Evolutionary conservation across 371 early-diverging fungal genomes (phyloP), one percentile per base, ranked within the genome.

Genomic region (Zychaea mexicana): DNA sequence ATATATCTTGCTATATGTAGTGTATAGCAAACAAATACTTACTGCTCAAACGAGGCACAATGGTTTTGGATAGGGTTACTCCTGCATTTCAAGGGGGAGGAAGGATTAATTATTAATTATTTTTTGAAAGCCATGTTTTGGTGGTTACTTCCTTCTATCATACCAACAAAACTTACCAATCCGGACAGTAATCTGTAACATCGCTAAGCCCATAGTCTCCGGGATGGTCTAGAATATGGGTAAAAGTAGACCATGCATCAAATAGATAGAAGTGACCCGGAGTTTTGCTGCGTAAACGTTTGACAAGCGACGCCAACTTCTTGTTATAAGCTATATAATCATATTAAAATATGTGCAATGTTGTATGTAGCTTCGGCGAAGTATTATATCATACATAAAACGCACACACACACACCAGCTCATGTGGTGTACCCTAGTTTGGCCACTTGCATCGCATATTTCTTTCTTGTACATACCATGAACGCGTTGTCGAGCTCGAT

Each of bases 241-340:
- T 67, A 60, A 78, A 78, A 8, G 53, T 46, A 19, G 47, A 19
- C 65, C 68, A 70, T 47, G 76, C 72, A 67, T 78, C 74, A 54
- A 71, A 73, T 17, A 65, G 10, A 62, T 55, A 38, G 70, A 64
- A 49, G 31, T 57, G 2, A 13, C 49, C 58, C 26, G n/a, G 33
- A 26, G 56, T 36, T 10, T 27, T 31, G 5, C 52, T 33, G 36
- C 57, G 64, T 17, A 77, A 52, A 21, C 27, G 31, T 19, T 69
- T 22, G 10, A 63, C 58, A 66, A 72, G 56, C 1, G 28, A 38
- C 22, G 52, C 49, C 36, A 74, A 22, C 54, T 70, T 64, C n/a
- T 52, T 26, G 55, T 78, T 78, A 33, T 58, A 78, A 21, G 59
- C 78, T 77, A 42, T 8, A 19, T 24, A 21, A 66, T 32, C 4